Evolutionary conservation across 352 stramenopile genomes (phyloP).

Genomic region (Phytophthora ramorum): DNA sequence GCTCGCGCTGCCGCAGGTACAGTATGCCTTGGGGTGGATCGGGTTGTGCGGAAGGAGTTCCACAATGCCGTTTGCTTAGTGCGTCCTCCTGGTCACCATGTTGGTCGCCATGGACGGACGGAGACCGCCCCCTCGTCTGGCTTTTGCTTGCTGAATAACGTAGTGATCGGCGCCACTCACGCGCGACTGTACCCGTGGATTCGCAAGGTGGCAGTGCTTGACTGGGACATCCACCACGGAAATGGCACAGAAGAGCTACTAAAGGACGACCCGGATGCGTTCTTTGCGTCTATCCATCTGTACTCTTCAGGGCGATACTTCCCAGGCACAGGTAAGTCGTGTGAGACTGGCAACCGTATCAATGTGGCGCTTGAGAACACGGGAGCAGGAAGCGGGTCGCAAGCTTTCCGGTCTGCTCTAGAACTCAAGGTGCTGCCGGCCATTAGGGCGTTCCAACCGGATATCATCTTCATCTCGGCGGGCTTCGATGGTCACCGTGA

Average conservation of each 20-base stretch:
- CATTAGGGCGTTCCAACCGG: conserved; percentile 72
- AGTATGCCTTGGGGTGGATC: conserved; percentile 83
- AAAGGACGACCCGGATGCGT: conserved; percentile 79
- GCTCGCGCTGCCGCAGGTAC: conserved; percentile 80
- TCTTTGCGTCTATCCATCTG: conserved; percentile 87
- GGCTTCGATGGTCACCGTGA: conserved; percentile 90
- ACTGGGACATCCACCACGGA: conserved; percentile 99
- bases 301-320: conserved; percentile 83
- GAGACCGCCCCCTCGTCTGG: conserved; percentile 84
- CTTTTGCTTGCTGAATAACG: conserved; percentile 99
- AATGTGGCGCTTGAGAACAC: conserved; percentile 85
- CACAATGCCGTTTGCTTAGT: conserved; percentile 89
- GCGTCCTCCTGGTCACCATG: conserved; percentile 94
- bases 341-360: conserved; percentile 62
- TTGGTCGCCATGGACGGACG: conserved; percentile 77
- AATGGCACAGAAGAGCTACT: conserved; percentile 97
- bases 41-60: conserved; percentile 80
- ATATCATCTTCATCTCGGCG: conserved; percentile 91
- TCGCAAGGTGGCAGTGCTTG: conserved; percentile 95
- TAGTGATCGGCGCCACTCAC: conserved; percentile 98
- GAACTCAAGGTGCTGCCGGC: conserved; percentile 73
- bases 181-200: conserved; percentile 93
- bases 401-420: conserved; percentile 70
- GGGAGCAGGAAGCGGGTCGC: conserved; percentile 67
- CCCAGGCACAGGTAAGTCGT: conserved; percentile 75